phyloP scores from a whole-genome alignment of 2,329 filamentous ascomycete species.

The Arthrobotrys iridis region DNA sequence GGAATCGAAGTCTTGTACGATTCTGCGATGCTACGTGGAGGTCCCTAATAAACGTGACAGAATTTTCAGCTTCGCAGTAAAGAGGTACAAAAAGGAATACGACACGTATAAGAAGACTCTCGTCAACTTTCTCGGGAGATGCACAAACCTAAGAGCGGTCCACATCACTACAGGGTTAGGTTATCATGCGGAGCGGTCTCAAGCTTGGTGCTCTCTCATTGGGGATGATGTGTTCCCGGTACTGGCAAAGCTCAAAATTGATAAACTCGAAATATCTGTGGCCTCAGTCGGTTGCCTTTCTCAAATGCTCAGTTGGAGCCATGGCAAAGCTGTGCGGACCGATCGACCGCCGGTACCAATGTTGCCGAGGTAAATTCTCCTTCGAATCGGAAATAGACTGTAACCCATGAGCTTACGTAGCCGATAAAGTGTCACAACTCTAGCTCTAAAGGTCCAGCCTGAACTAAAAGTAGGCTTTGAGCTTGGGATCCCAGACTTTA shows the following conservation, averaged over 20 bases:
- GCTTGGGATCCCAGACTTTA: background rate
- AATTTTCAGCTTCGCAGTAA: background rate
- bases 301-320: background rate
- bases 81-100: conserved; percentile 1
- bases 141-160: background rate
- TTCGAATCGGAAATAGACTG: background rate
- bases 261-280: background rate
- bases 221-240: background rate
- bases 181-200: background rate
- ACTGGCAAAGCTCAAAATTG: background rate
- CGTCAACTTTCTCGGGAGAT: background rate
- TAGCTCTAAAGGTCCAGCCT: background rate
- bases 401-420: background rate
- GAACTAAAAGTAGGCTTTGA: background rate
- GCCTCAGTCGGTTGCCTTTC: background rate
- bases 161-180: conserved; percentile 1
- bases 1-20: background rate
- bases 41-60: background rate
- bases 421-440: background rate
- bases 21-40: background rate
- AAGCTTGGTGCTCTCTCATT: background rate
- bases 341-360: background rate
- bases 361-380: background rate
- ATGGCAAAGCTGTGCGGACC: no score
- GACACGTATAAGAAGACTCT: background rate